Evolutionary conservation across 192 early-diverging fungal genomes (phyloP).

Genomic region (Podila minutissima): DNA sequence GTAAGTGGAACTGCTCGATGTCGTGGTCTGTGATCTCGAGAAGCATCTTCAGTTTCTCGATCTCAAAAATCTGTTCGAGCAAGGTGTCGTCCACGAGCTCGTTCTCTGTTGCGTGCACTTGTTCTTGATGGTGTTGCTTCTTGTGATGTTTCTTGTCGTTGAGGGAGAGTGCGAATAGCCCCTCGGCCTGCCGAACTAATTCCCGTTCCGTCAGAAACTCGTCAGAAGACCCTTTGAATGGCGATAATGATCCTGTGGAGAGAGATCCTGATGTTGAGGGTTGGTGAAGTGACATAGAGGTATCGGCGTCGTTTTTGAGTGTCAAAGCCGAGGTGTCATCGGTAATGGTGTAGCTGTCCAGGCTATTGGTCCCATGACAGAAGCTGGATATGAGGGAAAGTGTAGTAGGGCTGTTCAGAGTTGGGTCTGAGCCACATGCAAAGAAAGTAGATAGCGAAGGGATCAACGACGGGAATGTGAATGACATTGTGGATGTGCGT

Average conservation of each 20-base stretch:
- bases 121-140: neutral
- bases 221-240: too few relatives aligned
- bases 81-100: neutral
- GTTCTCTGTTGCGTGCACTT: neutral
- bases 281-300: neutral
- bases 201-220: too few relatives aligned
- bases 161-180: neutral
- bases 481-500: neutral
- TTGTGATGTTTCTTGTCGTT: neutral
- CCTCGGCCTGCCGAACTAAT: too few relatives aligned
- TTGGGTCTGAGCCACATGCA: neutral
- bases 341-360: neutral
- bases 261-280: too few relatives aligned
- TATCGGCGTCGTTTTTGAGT: neutral
- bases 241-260: too few relatives aligned
- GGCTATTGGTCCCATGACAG: neutral
- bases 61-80: conserved; percentile 1
- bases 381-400: neutral
- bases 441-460: neutral
- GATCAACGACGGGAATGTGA: neutral
- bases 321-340: neutral
- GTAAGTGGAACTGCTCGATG: neutral
- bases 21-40: conserved; percentile 12
- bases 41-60: conserved; percentile 7
- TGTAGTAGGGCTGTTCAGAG: neutral